These are phyloP conservation scores for Schizophyllum amplum DNA, from an alignment of 1,284 basidiomycete species.

Conservation along the genomic window DNA sequence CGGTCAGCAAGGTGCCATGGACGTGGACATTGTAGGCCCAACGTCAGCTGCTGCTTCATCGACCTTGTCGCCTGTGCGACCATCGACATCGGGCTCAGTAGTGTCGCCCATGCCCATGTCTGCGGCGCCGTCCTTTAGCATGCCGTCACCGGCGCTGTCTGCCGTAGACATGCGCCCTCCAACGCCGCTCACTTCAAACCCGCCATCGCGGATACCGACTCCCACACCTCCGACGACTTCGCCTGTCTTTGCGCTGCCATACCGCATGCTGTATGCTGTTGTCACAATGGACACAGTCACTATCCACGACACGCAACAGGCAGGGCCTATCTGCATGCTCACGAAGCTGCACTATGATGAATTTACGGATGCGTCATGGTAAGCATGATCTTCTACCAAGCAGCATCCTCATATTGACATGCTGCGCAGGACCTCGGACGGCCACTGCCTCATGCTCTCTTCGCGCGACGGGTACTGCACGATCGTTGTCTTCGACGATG, in stretches of 20 bases:
- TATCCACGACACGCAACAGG: constrained; percentile 96
- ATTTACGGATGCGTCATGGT: constrained; percentile 97
- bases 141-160: constrained; percentile 49
- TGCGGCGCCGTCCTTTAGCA: constrained; percentile 18
- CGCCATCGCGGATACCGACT: constrained; percentile 22
- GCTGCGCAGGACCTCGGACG: constrained; percentile 81
- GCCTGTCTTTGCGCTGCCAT: constrained; percentile 78
- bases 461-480: constrained; percentile 98
- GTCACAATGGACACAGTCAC: constrained; percentile 95
- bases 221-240: constrained; percentile 15
- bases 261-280: constrained; percentile 93
- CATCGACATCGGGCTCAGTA: constrained; percentile 15
- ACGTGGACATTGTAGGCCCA: constrained; percentile 51
- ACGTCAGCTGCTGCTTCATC: not conserved
- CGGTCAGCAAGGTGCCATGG: constrained; percentile 59
- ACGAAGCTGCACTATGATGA: constrained; percentile 96
- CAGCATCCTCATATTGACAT: constrained; percentile 4
- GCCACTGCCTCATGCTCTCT: constrained; percentile 86
- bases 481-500: constrained; percentile 85
- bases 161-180: constrained; percentile 49
- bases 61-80: constrained; percentile 8
- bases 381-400: constrained; percentile 23
- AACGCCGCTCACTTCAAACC: constrained; percentile 50
- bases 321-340: constrained; percentile 86
- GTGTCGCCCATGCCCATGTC: constrained; percentile 31